A percentile compares a stretch with the other conserved stretches of the same genome.
phyloP scores from a whole-genome alignment of 805 yeast species.

The Metschnikowia lunata region DNA sequence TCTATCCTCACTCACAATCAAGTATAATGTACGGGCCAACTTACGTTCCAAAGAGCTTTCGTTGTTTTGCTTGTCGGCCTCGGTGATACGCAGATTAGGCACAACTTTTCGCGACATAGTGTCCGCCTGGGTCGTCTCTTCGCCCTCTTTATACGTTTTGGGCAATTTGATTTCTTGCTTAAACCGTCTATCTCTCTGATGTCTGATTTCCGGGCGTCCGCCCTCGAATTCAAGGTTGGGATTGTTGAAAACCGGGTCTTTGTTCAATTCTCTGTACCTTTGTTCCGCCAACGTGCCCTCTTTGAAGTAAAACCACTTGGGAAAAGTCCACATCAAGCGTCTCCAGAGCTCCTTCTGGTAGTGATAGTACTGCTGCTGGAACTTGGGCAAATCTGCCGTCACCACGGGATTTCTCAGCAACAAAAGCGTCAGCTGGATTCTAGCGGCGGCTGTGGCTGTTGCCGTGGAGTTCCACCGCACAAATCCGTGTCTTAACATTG shows the following conservation, averaged over 20 bases:
- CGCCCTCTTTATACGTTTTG: constrained; percentile 43
- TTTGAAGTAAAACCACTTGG: constrained; percentile 85
- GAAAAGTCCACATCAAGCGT: constrained; percentile 96
- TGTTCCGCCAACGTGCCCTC: constrained; percentile 87
- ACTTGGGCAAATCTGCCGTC: constrained; percentile 67
- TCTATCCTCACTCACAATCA: constrained; percentile 50
- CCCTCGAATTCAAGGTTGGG: constrained; percentile 75
- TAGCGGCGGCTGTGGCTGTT: constrained; percentile 25
- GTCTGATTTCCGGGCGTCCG: constrained; percentile 83
- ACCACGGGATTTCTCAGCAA: constrained; percentile 81
- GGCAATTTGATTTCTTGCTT: constrained; percentile 81
- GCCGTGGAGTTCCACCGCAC: constrained; percentile 15
- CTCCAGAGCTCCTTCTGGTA: constrained; percentile 85
- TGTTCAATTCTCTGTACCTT: constrained; percentile 68
- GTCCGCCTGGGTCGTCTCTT: constrained; percentile 26
- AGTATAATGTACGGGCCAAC: constrained; percentile 73
- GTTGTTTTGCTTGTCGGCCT: constrained; percentile 68
- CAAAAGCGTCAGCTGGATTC: constrained; percentile 42
- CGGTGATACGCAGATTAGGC: constrained; percentile 68
- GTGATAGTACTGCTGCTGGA: constrained; percentile 70
- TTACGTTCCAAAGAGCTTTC: constrained; percentile 69
- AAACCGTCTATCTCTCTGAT: constrained; percentile 80
- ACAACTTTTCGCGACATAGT: constrained; percentile 64
- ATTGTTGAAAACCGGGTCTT: constrained; percentile 65
- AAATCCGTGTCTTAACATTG: constrained; percentile 13